Evolutionary conservation across 306 rosid species (phyloP).

Genomic region (Prunus dulcis): DNA sequence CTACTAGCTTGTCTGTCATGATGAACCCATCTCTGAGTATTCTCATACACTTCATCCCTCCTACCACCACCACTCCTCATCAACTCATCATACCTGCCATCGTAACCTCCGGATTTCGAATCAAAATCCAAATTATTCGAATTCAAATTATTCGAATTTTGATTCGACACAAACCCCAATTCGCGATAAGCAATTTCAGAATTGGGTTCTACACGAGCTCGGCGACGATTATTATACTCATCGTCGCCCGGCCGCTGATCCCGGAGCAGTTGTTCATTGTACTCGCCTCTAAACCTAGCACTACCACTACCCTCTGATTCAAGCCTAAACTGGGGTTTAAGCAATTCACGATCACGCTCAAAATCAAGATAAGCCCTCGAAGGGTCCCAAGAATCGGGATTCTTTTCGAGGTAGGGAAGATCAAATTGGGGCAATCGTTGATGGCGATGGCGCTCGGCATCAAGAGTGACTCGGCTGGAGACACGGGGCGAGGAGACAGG

Average conservation of each 20-base stretch:
- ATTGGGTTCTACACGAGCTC: background rate
- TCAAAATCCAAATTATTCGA: constrained; percentile 9
- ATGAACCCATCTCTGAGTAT: constrained; percentile 31
- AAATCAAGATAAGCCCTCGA: constrained; percentile 25
- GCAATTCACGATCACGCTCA: constrained; percentile 38
- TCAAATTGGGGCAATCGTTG: constrained; percentile 25
- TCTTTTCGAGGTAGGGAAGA: constrained; percentile 7
- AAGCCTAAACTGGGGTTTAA: constrained; percentile 29
- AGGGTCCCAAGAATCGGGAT: constrained; percentile 17
- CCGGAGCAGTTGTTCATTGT: constrained; percentile 9
- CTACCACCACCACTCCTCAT: constrained; percentile 25
- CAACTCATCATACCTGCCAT: constrained; percentile 18
- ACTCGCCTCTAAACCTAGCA: constrained; percentile 34
- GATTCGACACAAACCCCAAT: constrained; percentile 11
- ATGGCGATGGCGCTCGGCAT: constrained; percentile 22
- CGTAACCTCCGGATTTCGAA: constrained; percentile 17
- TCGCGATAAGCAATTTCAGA: constrained; percentile 13
- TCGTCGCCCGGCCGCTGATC: background rate
- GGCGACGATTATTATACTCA: background rate
- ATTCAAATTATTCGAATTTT: background rate
- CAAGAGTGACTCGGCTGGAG: constrained; percentile 7
- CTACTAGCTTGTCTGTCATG: constrained; percentile 44
- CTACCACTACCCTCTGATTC: constrained; percentile 24
- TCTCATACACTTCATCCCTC: constrained; percentile 16
- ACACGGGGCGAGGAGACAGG: constrained; percentile 7